Evolutionary conservation across 352 stramenopile genomes (phyloP), one percentile per base, ranked within the genome.

Genomic region (Phytophthora nicotianae): DNA sequence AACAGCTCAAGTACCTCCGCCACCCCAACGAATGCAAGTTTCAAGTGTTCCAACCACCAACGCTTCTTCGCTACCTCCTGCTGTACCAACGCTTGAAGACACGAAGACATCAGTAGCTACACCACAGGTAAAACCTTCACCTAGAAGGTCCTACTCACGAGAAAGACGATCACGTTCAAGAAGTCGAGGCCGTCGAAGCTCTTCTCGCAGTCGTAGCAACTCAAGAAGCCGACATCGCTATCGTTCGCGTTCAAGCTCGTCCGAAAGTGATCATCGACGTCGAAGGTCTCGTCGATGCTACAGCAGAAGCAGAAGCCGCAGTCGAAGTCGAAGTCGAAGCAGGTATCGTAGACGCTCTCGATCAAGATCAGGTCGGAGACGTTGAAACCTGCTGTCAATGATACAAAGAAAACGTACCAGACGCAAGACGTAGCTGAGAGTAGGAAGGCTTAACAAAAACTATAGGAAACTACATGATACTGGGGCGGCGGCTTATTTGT

Each of bases 381-480:
- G 63, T 29, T 75, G n/a, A 59, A 74, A 50, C 10, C 32, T 17
- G 32, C 13, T 38, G 32, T 29, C 24, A n/a, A 29, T 7, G 2
- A 29, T 4, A 38, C 32, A 10, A 38, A 4, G 19, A 24, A 23
- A 41, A n/a, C n/a, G n/a, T 19, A 3, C 9, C 43, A 59, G 23
- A 51, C 29, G 19, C 35, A 27, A 50, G 48, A 37, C 19, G 42
- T 13, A 45, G 38, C 14, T 37, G 46, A 23, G 24, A 32, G 41
- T 33, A 17, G 40, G 48, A 49, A 35, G 21, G 26, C 56, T 51
- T 61, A 58, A 50, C 70, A 70, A 64, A 48, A 45, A 52, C 35
- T 62, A 63, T 66, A 66, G 50, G 37, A 70, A 75, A 69, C 56
- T 72, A 65, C 55, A 75, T 63, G 59, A 72, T 60, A 67, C 50